phyloP scores from a whole-genome alignment of 306 rosid genomes.

The Vigna mungo region DNA sequence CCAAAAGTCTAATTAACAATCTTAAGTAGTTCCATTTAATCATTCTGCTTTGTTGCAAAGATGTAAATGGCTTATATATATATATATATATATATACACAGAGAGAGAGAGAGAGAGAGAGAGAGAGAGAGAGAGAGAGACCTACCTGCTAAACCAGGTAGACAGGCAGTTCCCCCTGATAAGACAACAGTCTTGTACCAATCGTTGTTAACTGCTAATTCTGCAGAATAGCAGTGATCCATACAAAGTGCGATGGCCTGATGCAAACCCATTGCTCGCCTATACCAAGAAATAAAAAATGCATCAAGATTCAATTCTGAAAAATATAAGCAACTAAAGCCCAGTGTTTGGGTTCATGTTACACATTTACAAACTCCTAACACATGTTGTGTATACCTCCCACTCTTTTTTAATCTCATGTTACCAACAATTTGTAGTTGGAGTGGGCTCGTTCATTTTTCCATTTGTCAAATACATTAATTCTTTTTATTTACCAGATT shows the following conservation, averaged over 20 bases:
- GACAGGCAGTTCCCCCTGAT: constrained; percentile 82
- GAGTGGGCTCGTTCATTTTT: background rate
- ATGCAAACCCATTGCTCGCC: constrained; percentile 82
- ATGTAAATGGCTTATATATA: background rate
- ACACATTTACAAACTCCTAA: background rate
- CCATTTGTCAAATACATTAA: background rate
- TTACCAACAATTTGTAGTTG: background rate
- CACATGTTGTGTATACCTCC: background rate
- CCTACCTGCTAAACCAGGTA: constrained; percentile 85
- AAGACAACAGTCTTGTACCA: constrained; percentile 83
- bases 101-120: no score
- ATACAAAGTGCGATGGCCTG: constrained; percentile 87
- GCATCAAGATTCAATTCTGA: background rate
- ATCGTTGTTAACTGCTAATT: constrained; percentile 56
- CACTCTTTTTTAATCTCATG: background rate
- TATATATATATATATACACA: no score
- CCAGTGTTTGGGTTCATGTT: background rate
- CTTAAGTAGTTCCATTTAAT: constrained; percentile 10
- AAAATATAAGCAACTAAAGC: constrained; percentile 3
- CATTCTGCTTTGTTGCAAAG: constrained; percentile 10
- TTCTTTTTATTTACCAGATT: background rate
- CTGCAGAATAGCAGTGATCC: constrained; percentile 80
- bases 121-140: background rate
- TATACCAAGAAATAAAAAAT: constrained; percentile 43
- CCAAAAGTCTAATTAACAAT: constrained; percentile 25